Conservation (phyloP, 1,284 basidiomycete species). For the Cystobasidiaceae sp. region DNA sequence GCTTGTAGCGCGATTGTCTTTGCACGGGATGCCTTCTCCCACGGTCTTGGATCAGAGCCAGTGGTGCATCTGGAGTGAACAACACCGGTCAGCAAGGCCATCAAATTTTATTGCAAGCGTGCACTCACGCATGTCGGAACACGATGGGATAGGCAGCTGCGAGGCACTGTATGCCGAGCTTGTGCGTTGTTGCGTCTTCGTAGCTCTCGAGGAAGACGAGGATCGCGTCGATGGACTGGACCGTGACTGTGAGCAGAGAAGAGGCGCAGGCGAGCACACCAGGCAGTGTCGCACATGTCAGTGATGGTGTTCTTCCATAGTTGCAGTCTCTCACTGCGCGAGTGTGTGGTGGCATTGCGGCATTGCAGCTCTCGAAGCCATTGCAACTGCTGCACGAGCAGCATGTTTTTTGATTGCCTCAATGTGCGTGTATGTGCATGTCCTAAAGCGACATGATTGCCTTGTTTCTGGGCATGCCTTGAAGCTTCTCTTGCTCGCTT, state of each 20-base stretch:
- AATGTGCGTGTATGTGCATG: not conserved
- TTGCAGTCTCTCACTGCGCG: no score
- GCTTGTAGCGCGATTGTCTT: constrained; percentile 34
- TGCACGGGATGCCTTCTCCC: constrained; percentile 32
- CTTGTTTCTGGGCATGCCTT: no score
- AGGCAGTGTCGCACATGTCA: no score
- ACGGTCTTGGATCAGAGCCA: constrained; percentile 42
- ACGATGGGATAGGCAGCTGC: constrained; percentile 82
- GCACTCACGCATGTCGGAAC: constrained; percentile 73
- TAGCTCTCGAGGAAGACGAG: constrained; percentile 24
- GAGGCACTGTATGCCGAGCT: constrained; percentile 59
- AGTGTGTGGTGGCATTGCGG: no score
- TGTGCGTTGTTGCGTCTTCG: constrained; percentile 28
- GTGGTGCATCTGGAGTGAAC: constrained; percentile 22
- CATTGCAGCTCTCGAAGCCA: no score
- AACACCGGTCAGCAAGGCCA: not conserved
- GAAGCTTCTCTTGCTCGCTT: no score
- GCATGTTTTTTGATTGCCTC: not conserved
- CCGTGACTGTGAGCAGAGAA: constrained; percentile 18
- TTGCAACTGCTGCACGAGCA: no score
- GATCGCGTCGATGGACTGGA: constrained; percentile 31
- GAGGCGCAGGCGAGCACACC: no score
- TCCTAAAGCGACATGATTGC: no score
- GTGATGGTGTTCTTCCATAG: no score
- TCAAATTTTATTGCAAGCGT: no score